These are phyloP conservation scores for Apophysomyces trapeziformis DNA, from an alignment of 371 early-diverging fungal species.

Conservation along the genomic window DNA sequence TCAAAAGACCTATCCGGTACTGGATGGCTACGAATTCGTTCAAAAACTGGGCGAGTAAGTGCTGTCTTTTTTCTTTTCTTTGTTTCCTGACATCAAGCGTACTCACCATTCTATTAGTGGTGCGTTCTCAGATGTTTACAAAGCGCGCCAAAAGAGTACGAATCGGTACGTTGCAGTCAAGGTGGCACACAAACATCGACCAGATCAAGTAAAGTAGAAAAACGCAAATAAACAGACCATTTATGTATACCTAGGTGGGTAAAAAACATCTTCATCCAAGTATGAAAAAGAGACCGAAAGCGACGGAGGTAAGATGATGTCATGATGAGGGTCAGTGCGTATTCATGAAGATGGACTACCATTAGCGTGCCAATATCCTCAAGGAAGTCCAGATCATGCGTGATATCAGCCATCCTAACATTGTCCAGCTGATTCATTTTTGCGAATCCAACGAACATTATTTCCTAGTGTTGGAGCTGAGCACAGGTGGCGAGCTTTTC, in stretches of 20 bases:
- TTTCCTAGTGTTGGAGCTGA: constrained; percentile 85
- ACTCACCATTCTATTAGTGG: constrained; percentile 49
- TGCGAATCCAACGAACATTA: constrained; percentile 68
- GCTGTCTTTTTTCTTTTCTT: not conserved
- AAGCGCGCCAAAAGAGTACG: constrained; percentile 19
- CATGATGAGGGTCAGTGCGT: constrained; percentile 1
- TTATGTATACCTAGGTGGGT: constrained; percentile 20
- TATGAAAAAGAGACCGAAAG: constrained; percentile 48
- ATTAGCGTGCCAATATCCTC: constrained; percentile 76
- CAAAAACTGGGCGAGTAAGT: constrained; percentile 69
- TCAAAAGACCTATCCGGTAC: constrained; percentile 30
- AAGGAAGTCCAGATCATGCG: constrained; percentile 92
- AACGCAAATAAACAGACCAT: not conserved
- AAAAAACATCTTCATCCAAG: constrained; percentile 44
- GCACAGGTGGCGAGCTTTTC: constrained; percentile 87
- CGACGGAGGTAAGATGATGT: constrained; percentile 35
- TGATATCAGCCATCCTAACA: constrained; percentile 77
- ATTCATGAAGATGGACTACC: not conserved
- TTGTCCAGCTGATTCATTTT: constrained; percentile 76
- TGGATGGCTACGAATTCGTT: constrained; percentile 50
- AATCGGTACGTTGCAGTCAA: constrained; percentile 74
- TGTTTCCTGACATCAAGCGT: not conserved
- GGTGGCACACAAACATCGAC: constrained; percentile 68
- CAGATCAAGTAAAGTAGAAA: constrained; percentile 51
- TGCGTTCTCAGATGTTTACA: constrained; percentile 80